Base-by-base conservation (phyloP, 139 green algal genomes). In the Chlorella sp. region DNA sequence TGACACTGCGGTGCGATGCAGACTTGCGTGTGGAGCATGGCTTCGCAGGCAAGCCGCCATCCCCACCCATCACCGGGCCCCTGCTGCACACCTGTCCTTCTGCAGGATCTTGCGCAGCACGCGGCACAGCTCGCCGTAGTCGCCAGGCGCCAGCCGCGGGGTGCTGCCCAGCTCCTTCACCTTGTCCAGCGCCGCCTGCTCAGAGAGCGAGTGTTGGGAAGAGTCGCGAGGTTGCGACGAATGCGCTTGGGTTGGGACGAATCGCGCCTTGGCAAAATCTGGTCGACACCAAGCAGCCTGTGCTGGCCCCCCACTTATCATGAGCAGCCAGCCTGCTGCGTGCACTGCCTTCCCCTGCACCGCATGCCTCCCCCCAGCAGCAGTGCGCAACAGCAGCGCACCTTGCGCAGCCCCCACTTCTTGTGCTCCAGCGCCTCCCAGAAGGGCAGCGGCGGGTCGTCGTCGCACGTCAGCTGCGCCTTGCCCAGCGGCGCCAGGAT, bases 351-450 rank as follows among this genome's bases (percentile, higher is more conserved):
- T n/a, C n/a, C n/a, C n/a, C n/a, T n/a, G n/a, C n/a, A n/a, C n/a
- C n/a, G n/a, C n/a, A n/a, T n/a, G n/a, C n/a, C n/a, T n/a, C n/a
- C n/a, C n/a, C n/a, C n/a, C n/a, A n/a, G n/a, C n/a, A n/a, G n/a
- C n/a, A n/a, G n/a, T n/a, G n/a, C n/a, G n/a, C n/a, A n/a, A n/a
- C n/a, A n/a, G n/a, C n/a, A n/a, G 14, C 94, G 87, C 60, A 91
- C 93, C 41, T 95, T 95, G 60, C 96, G 90, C 78, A 96, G 92
- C 26, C 84, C 91, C 96, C 96, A 99, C 87, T 99, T 99, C 56
- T 92, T 92, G n/a, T 89, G 79, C 34, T 91, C 92, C 11, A 98
- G 78, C 36, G 91, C 91, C 3, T 94, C 92, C 94, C 94, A 98
- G 64, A 97, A 98, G 4, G 91, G 85, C 48, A 80, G 46, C 22